Percentiles rank a stretch among this genome's conserved stretches.
Conservation (phyloP, 2,329 filamentous ascomycete species). For the Aspergillus thermomutatus region DNA sequence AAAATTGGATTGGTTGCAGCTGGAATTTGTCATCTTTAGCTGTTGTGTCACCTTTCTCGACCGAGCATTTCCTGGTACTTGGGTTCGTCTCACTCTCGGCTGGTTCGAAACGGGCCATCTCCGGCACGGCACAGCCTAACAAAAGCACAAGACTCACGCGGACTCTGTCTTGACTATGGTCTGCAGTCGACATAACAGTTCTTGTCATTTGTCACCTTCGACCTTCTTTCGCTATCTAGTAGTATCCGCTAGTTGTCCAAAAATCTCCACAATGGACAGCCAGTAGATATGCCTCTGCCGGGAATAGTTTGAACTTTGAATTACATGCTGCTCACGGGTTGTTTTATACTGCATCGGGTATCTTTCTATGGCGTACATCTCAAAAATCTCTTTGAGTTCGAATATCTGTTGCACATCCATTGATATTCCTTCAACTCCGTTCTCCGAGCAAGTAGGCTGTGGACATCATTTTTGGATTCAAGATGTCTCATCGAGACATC, state of each 20-base stretch:
- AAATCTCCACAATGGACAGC: background rate
- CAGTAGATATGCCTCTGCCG: too few species aligned
- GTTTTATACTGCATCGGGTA: background rate
- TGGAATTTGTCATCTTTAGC: constrained; percentile 7
- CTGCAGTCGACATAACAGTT: too few species aligned
- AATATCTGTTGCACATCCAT: background rate
- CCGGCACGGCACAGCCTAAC: background rate
- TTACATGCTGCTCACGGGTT: background rate
- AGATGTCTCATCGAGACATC: too few species aligned
- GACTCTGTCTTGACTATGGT: background rate
- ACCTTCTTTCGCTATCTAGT: too few species aligned
- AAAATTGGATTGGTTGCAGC: background rate
- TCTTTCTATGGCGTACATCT: background rate
- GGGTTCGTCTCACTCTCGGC: background rate
- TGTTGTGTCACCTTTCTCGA: constrained; percentile 3
- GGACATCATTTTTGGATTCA: background rate
- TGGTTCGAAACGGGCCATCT: background rate
- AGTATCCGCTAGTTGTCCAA: too few species aligned
- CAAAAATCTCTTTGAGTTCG: background rate
- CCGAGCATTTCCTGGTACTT: background rate
- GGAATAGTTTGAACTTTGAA: background rate
- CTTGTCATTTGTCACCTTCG: too few species aligned
- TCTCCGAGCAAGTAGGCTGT: background rate
- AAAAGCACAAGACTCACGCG: background rate
- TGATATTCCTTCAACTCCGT: too few species aligned